Evolutionary conservation across 805 yeast species (phyloP).

Genomic region (Blastobotrys americana): DNA sequence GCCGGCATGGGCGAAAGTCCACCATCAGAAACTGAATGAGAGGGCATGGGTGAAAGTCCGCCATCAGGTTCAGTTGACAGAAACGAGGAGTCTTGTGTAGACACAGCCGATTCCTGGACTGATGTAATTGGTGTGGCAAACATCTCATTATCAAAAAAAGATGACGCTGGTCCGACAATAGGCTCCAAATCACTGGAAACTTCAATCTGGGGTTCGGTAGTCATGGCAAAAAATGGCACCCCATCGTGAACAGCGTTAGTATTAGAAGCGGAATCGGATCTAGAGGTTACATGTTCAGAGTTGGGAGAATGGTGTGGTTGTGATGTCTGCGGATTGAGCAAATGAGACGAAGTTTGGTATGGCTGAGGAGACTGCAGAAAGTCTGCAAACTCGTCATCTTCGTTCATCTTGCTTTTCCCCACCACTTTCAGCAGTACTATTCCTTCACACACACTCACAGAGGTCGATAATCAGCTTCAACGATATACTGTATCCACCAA

Average conservation of each 20-base stretch:
- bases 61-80: slow-evolving; percentile 1
- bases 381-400: not conserved
- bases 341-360: no score
- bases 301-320: not conserved
- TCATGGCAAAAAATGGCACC: not conserved
- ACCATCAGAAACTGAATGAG: slow-evolving; percentile 12
- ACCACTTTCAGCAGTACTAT: not conserved
- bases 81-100: not conserved
- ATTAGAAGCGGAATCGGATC: not conserved
- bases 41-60: slow-evolving; percentile 7
- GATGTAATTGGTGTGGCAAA: not conserved
- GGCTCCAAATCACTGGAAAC: not conserved
- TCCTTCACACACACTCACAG: not conserved
- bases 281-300: not conserved
- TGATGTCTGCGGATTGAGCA: no score
- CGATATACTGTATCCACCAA: no score
- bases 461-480: no score
- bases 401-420: not conserved
- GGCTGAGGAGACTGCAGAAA: not conserved
- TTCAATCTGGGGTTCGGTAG: slow-evolving; percentile 5
- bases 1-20: not conserved
- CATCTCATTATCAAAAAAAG: not conserved
- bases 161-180: not conserved
- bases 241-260: not conserved
- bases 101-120: not conserved